Percentiles rank a stretch among this genome's conserved stretches.
Evolutionary conservation across 2,329 filamentous ascomycete species (phyloP).

Genomic region (Colletotrichum eremochloae): DNA sequence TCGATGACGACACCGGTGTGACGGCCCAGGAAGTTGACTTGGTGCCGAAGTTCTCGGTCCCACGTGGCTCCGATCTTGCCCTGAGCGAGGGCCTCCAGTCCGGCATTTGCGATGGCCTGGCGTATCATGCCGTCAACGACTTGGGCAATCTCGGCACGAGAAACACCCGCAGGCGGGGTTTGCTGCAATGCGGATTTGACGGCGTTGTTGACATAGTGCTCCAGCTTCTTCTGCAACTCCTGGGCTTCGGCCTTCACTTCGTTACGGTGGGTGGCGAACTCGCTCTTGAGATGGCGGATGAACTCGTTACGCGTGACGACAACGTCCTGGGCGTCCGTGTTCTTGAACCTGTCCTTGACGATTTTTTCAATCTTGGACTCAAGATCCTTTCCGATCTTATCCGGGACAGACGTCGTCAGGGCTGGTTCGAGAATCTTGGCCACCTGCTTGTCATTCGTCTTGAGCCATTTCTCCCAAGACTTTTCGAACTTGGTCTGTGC

Average conservation of each 20-base stretch:
- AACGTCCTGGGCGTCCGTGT: slow-evolving; percentile 50
- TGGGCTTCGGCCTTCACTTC: slow-evolving; percentile 58
- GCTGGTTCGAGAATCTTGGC: slow-evolving; percentile 42
- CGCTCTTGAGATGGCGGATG: slow-evolving; percentile 56
- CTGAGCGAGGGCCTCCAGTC: slow-evolving; percentile 61
- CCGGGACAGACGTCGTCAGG: slow-evolving; percentile 45
- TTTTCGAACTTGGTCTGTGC: slow-evolving; percentile 52
- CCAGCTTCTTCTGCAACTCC: slow-evolving; percentile 53
- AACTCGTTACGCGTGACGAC: slow-evolving; percentile 65
- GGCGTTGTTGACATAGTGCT: slow-evolving; percentile 50
- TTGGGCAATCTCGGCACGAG: slow-evolving; percentile 55
- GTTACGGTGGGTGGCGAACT: slow-evolving; percentile 54
- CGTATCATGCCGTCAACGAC: slow-evolving; percentile 58
- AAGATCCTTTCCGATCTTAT: slow-evolving; percentile 51
- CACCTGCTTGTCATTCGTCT: slow-evolving; percentile 61
- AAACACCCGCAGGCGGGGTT: slow-evolving; percentile 51
- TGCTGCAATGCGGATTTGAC: slow-evolving; percentile 46
- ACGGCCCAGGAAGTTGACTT: slow-evolving; percentile 80
- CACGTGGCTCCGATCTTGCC: slow-evolving; percentile 61
- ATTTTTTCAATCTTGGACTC: slow-evolving; percentile 51
- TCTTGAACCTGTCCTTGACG: slow-evolving; percentile 53
- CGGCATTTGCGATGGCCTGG: slow-evolving; percentile 59
- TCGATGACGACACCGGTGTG: slow-evolving; percentile 77
- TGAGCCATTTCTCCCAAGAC: slow-evolving; percentile 67
- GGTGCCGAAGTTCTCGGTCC: slow-evolving; percentile 60